Evolutionary conservation across 2,329 filamentous ascomycete genomes (phyloP).

Genomic region (Colletotrichum aenigma): DNA sequence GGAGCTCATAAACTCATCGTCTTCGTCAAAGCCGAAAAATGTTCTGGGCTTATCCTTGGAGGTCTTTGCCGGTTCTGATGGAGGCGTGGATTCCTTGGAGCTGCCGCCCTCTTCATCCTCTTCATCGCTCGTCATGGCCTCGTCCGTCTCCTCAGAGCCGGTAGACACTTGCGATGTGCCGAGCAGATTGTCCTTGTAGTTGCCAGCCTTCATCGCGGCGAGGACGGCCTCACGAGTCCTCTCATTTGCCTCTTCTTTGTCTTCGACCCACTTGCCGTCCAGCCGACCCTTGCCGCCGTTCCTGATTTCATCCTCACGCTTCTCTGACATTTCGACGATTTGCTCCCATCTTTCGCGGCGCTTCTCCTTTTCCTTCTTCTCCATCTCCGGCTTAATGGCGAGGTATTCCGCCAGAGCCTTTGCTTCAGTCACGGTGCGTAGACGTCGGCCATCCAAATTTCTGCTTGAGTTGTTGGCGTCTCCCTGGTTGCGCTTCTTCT

Average conservation of each 20-base stretch:
- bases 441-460: slow-evolving; percentile 87
- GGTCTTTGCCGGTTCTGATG: slow-evolving; percentile 42
- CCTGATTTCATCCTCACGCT: slow-evolving; percentile 81
- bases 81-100: slow-evolving; percentile 55
- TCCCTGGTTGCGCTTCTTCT: slow-evolving; percentile 81
- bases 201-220: slow-evolving; percentile 69
- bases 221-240: slow-evolving; percentile 79
- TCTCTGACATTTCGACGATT: slow-evolving; percentile 84
- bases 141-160: slow-evolving; percentile 39
- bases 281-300: slow-evolving; percentile 73
- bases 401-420: slow-evolving; percentile 95
- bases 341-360: slow-evolving; percentile 85
- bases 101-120: slow-evolving; percentile 44
- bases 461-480: slow-evolving; percentile 90
- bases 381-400: slow-evolving; percentile 96
- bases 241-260: slow-evolving; percentile 88
- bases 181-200: slow-evolving; percentile 64
- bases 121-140: slow-evolving; percentile 34
- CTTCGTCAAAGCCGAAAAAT: slow-evolving; percentile 81
- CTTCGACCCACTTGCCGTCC: slow-evolving; percentile 93
- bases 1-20: slow-evolving; percentile 76
- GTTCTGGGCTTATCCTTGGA: slow-evolving; percentile 45
- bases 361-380: slow-evolving; percentile 88
- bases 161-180: slow-evolving; percentile 55
- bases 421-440: slow-evolving; percentile 92